These are phyloP conservation scores for Pseudophaeomoniella oleicola DNA, from an alignment of 2,329 filamentous ascomycete genomes.

Conservation along the genomic window DNA sequence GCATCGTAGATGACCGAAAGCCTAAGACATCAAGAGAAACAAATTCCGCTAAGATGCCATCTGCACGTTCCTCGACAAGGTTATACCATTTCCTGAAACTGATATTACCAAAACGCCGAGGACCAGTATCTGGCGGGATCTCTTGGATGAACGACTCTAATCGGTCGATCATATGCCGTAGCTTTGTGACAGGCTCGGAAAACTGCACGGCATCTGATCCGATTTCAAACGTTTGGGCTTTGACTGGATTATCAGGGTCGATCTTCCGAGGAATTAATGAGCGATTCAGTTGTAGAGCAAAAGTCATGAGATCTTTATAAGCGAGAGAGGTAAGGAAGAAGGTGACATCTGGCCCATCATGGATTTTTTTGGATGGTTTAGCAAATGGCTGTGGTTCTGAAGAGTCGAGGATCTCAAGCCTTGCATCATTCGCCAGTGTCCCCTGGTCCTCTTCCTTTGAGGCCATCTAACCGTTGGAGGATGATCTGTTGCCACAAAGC, in stretches of 20 bases:
- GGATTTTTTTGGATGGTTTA: conserved; percentile 63
- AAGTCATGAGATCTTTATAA: conserved; percentile 75
- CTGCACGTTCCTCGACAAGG: conserved; percentile 46
- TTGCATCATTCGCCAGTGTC: conserved; percentile 17
- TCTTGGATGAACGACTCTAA: conserved; percentile 57
- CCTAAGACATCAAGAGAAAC: conserved; percentile 36
- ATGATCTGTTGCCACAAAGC: conserved; percentile 5
- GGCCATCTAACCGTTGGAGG: conserved; percentile 12
- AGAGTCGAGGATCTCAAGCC: conserved; percentile 30
- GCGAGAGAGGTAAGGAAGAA: conserved; percentile 68
- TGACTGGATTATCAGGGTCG: conserved; percentile 20
- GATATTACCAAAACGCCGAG: conserved; percentile 79
- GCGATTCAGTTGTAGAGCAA: conserved; percentile 79
- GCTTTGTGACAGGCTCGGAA: conserved; percentile 44
- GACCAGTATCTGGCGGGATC: conserved; percentile 71
- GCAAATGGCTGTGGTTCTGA: conserved; percentile 42
- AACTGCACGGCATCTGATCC: conserved; percentile 28
- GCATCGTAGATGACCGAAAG: conserved; percentile 12
- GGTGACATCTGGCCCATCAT: conserved; percentile 68
- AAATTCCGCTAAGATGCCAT: conserved; percentile 41
- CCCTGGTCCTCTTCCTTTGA: conserved; percentile 5
- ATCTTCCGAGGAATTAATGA: conserved; percentile 60
- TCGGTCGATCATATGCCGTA: conserved; percentile 52
- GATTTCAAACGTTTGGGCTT: conserved; percentile 23
- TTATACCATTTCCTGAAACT: conserved; percentile 77